Percentiles rank a stretch among this genome's conserved stretches.
Evolutionary conservation across 345 rosid species (phyloP).

Genomic region (Zanthoxylum bungeanum): DNA sequence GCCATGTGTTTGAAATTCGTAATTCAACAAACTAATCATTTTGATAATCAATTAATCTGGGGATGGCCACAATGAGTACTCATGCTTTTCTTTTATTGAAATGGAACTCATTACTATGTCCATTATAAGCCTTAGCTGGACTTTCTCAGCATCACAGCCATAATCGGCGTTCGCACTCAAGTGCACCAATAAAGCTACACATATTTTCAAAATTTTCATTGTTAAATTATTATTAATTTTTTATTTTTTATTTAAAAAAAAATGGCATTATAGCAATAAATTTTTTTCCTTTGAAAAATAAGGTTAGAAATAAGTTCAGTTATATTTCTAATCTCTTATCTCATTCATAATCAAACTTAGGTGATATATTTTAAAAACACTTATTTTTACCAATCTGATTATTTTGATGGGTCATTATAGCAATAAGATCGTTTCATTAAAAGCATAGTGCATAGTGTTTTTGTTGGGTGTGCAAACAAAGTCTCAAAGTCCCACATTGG

Average conservation of each 20-base stretch:
- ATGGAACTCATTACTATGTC: not conserved
- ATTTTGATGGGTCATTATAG: too few species aligned
- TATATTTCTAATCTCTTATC: not conserved
- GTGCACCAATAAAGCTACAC: not conserved
- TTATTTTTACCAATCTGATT: too few species aligned
- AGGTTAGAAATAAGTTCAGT: not conserved
- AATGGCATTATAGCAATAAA: not conserved
- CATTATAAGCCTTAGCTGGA: not conserved
- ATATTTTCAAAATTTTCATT: too few species aligned
- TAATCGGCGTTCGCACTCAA: not conserved
- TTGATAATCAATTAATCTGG: not conserved
- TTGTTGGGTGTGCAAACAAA: too few species aligned
- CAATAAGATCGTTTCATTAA: too few species aligned
- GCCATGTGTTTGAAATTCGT: not conserved
- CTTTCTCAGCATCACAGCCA: not conserved
- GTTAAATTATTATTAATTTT: too few species aligned
- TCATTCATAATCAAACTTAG: too few species aligned
- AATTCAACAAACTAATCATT: conserved; percentile 1
- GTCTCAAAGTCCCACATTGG: too few species aligned
- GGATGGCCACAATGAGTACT: not conserved
- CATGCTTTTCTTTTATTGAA: not conserved
- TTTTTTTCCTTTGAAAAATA: too few species aligned
- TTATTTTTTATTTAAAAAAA: too few species aligned
- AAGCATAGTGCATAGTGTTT: too few species aligned
- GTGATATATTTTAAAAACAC: too few species aligned